Evolutionary conservation across 345 rosid genomes (phyloP).

Genomic region (Raphanus sativus): DNA sequence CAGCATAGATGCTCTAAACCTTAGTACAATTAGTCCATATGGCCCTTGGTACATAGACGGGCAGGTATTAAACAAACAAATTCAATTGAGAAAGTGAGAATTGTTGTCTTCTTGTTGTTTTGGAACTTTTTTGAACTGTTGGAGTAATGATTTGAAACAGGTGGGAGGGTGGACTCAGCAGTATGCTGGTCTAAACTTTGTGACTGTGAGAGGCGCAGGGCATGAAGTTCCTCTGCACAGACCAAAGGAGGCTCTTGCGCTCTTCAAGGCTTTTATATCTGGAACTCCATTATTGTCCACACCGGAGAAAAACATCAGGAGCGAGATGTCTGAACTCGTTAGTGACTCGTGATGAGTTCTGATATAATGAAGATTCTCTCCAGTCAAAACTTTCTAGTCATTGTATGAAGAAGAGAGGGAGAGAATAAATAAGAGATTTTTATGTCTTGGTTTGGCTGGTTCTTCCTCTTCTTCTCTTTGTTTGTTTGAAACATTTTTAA

Average conservation of each 20-base stretch:
- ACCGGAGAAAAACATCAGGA: constrained; percentile 15
- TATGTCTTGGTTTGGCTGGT: background rate
- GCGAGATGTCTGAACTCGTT: constrained; percentile 39
- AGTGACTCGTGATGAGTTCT: constrained; percentile 26
- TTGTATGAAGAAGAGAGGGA: background rate
- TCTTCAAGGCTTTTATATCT: constrained; percentile 70
- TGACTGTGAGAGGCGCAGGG: constrained; percentile 85
- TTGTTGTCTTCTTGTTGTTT: background rate
- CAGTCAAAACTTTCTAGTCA: background rate
- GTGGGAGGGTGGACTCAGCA: constrained; percentile 97
- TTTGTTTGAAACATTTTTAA: constrained; percentile 16
- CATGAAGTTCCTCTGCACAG: constrained; percentile 91
- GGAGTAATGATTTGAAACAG: constrained; percentile 43
- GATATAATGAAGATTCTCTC: background rate
- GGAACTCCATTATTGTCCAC: constrained; percentile 57
- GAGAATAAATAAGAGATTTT: constrained; percentile 11
- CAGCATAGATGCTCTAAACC: constrained; percentile 77
- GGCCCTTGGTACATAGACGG: constrained; percentile 85
- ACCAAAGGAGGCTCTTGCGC: constrained; percentile 73
- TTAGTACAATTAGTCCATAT: constrained; percentile 63
- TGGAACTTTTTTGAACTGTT: background rate
- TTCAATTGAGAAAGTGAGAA: background rate
- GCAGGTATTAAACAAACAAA: constrained; percentile 47
- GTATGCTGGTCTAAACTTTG: constrained; percentile 79
- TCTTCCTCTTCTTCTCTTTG: constrained; percentile 15